Conservation (phyloP, 495 filamentous ascomycete species). For the Aspergillus ostianus region DNA sequence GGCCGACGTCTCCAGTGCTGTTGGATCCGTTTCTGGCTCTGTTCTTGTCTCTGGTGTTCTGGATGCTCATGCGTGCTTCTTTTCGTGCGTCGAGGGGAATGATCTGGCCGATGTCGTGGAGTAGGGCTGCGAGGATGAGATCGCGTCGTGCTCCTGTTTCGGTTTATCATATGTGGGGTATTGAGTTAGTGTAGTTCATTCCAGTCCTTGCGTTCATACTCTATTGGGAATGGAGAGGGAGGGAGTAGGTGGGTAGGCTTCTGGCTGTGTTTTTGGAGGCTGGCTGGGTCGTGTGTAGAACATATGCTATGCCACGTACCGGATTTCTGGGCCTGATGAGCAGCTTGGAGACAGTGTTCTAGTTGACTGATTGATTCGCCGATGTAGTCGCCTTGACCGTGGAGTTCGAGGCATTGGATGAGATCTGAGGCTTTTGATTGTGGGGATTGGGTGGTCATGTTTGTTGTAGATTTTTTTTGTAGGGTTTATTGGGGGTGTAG, state of each 20-base stretch:
- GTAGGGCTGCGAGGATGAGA: slow-evolving; percentile 39
- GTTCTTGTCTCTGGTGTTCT: slow-evolving; percentile 6
- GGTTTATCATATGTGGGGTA: neutral
- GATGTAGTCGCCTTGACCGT: slow-evolving; percentile 37
- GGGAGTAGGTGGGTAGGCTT: no score
- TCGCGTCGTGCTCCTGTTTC: slow-evolving; percentile 31
- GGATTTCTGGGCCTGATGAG: slow-evolving; percentile 30
- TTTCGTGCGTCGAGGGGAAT: slow-evolving; percentile 29
- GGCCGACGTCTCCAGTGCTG: slow-evolving; percentile 32
- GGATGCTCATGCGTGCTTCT: slow-evolving; percentile 31
- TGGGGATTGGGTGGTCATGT: slow-evolving; percentile 15
- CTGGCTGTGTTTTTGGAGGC: no score
- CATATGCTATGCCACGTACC: slow-evolving; percentile 9
- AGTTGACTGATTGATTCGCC: slow-evolving; percentile 48
- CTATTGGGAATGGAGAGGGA: no score
- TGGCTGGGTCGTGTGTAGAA: no score
- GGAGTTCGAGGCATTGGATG: slow-evolving; percentile 27
- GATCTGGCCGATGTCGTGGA: slow-evolving; percentile 49
- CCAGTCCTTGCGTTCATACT: no score
- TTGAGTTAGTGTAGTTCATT: slow-evolving; percentile 1
- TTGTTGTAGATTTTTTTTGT: neutral
- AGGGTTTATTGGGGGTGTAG: neutral
- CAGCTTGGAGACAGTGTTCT: slow-evolving; percentile 46
- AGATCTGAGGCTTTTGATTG: slow-evolving; percentile 20
- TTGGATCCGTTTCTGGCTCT: no score